phyloP scores from a whole-genome alignment of 2,329 filamentous ascomycete genomes.

The Diaporthe humulicola region DNA sequence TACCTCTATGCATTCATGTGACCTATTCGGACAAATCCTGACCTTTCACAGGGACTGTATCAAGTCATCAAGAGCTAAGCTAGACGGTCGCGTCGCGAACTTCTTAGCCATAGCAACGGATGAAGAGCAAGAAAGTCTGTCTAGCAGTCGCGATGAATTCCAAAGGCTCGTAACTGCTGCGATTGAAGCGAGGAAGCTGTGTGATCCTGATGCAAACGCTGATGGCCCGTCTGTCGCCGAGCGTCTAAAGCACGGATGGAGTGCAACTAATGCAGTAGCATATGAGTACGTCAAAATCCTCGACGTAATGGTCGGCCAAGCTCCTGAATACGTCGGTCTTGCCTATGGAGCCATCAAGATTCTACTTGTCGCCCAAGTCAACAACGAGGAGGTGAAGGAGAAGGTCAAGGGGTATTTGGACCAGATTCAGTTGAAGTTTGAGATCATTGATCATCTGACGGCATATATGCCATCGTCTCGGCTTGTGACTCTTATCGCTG shows the following conservation, averaged over 20 bases:
- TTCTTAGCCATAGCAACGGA: not conserved
- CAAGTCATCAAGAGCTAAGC: not conserved
- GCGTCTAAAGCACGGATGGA: not conserved
- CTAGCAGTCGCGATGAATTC: not conserved
- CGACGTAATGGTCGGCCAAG: conserved; percentile 24
- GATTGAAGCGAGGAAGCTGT: not conserved
- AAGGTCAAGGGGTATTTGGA: conserved; percentile 13
- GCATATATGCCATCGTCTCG: conserved; percentile 1
- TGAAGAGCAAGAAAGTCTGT: not conserved
- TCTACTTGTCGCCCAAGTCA: conserved; percentile 24
- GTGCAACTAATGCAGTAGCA: not conserved
- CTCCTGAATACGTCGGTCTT: conserved; percentile 4
- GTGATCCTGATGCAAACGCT: not conserved
- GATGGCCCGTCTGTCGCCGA: not conserved
- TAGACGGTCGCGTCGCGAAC: not conserved
- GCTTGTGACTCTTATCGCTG: not conserved
- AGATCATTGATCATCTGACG: conserved; percentile 13
- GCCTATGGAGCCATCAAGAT: conserved; percentile 28
- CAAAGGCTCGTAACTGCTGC: not conserved
- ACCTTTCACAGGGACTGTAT: not conserved
- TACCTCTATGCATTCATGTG: not conserved
- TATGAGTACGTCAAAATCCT: conserved; percentile 15
- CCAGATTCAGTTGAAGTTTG: conserved; percentile 12
- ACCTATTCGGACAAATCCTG: not conserved
- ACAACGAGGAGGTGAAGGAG: conserved; percentile 4